phyloP scores from a whole-genome alignment of 495 filamentous ascomycete genomes.

The Daldinia caldariorum region DNA sequence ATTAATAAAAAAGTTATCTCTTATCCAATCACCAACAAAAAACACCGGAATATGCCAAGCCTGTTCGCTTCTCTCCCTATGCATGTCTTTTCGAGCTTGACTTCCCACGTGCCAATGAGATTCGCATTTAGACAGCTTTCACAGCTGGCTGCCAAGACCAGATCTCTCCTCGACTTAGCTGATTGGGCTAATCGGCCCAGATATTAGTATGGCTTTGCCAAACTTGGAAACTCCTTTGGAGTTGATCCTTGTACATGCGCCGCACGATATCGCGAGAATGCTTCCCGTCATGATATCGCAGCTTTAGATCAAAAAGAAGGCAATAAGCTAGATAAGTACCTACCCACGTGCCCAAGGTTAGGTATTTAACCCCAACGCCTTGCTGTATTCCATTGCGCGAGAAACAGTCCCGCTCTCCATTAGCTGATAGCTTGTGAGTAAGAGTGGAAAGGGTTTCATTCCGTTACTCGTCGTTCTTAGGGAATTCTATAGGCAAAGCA shows the following conservation, averaged over 20 bases:
- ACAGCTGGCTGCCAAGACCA: slow-evolving; percentile 19
- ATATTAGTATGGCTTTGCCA: slow-evolving; percentile 12
- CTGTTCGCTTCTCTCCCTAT: slow-evolving; percentile 22
- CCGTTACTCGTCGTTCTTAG: not conserved
- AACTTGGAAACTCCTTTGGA: slow-evolving; percentile 3
- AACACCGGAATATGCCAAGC: slow-evolving; percentile 29
- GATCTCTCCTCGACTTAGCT: slow-evolving; percentile 25
- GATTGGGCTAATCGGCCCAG: slow-evolving; percentile 27
- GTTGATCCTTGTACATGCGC: slow-evolving; percentile 13
- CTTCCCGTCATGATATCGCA: slow-evolving; percentile 8
- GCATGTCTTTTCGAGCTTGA: slow-evolving; percentile 25
- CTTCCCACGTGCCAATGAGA: slow-evolving; percentile 37
- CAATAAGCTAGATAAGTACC: slow-evolving; percentile 12
- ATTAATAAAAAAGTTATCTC: too few relatives aligned
- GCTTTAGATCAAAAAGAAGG: slow-evolving; percentile 24
- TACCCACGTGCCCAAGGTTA: not conserved
- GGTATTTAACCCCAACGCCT: slow-evolving; percentile 16
- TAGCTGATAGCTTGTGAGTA: not conserved
- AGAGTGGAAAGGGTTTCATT: slow-evolving; percentile 1
- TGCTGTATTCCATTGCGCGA: not conserved
- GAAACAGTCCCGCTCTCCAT: not conserved
- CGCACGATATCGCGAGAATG: not conserved
- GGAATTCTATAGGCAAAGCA: not conserved
- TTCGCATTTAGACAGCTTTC: slow-evolving; percentile 15
- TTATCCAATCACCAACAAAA: not conserved